Conservation (phyloP, 371 early-diverging fungal genomes). For the Mucor sp. region DNA sequence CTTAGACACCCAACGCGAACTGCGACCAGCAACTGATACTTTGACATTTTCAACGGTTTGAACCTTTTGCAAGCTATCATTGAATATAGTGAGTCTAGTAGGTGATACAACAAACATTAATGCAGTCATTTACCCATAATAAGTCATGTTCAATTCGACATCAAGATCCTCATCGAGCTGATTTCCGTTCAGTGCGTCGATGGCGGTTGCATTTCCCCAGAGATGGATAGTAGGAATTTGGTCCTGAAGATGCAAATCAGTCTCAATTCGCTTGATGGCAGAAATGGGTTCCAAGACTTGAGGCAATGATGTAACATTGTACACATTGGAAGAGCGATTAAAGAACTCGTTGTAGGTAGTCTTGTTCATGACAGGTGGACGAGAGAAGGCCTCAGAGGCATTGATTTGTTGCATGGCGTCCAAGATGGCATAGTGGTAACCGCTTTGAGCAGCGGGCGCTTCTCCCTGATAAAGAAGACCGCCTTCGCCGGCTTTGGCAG, state of each 20-base stretch:
- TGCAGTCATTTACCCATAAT: conserved; percentile 21
- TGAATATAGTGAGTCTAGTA: not conserved
- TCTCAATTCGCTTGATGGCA: conserved; percentile 6
- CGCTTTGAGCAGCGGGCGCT: conserved; percentile 12
- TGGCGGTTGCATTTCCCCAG: conserved; percentile 10
- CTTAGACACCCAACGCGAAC: conserved; percentile 23
- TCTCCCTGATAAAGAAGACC: conserved; percentile 15
- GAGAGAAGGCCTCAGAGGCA: conserved; percentile 11
- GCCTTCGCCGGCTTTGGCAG: not conserved
- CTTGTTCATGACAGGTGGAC: not conserved
- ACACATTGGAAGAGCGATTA: conserved; percentile 12
- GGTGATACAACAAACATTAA: not conserved
- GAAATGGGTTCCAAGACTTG: not conserved
- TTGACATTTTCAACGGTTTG: conserved; percentile 19
- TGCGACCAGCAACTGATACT: conserved; percentile 28
- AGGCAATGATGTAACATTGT: conserved; percentile 2
- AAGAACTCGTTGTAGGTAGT: conserved; percentile 22
- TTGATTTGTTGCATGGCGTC: not conserved
- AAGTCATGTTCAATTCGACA: conserved; percentile 23
- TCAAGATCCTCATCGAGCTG: conserved; percentile 12
- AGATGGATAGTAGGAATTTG: conserved; percentile 40
- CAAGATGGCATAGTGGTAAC: conserved; percentile 17
- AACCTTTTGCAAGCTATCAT: not conserved
- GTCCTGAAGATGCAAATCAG: conserved; percentile 14
- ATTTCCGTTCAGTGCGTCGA: conserved; percentile 24